These are phyloP conservation scores for Pisolithus microcarpus DNA, from an alignment of 768 basidiomycete species.

Conservation along the genomic window DNA sequence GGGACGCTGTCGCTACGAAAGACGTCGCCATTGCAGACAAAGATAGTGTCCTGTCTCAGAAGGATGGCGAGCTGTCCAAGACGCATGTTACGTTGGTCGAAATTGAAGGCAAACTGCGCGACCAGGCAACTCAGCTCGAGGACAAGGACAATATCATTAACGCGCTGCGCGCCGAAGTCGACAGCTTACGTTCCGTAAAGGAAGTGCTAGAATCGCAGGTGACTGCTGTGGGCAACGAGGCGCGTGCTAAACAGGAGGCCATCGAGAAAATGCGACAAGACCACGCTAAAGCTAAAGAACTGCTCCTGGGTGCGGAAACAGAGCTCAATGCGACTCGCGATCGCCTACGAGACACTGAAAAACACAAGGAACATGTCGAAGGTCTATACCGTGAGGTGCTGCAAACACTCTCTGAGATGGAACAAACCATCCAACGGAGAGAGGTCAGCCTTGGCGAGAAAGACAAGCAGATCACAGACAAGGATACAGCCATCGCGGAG, in stretches of 20 bases:
- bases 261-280: neutral
- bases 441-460: conserved; percentile 2
- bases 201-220: neutral
- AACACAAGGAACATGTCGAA: neutral
- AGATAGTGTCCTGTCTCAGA: neutral
- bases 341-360: neutral
- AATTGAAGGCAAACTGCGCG: neutral
- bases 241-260: neutral
- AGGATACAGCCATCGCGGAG: conserved; percentile 7
- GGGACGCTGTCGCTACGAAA: neutral
- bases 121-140: neutral
- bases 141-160: neutral
- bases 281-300: neutral
- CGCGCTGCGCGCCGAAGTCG: neutral
- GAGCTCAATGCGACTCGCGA: neutral
- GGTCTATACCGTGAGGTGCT: neutral
- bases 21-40: neutral
- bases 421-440: neutral
- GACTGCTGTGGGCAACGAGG: neutral
- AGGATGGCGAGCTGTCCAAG: neutral
- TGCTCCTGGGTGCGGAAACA: neutral
- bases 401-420: neutral
- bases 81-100: neutral
- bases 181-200: neutral
- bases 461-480: conserved; percentile 7